Evolutionary conservation across 1,139 yeast genomes (phyloP), one percentile per base, ranked within the genome.

Genomic region (Komagataea norvegica): DNA sequence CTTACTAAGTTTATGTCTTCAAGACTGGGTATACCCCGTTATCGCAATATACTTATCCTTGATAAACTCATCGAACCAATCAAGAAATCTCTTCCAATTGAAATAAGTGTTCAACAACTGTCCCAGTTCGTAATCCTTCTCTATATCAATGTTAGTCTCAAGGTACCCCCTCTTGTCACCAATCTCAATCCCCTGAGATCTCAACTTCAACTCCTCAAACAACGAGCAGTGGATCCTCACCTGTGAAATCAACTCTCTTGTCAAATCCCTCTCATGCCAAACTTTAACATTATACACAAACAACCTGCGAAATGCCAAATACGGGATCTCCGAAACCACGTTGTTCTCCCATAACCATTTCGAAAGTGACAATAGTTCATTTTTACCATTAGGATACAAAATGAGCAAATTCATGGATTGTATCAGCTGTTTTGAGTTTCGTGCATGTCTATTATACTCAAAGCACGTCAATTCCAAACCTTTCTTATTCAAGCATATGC

Each of bases 291-390:
- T 34, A 34, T 43, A 48, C 9, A 39, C 4, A 8, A 43, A 8
- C 27, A 50, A 23, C 15, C 38, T 42, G 21, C 38, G 36, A 17
- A 50, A 46, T 1, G 48, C 47, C 11, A 38, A 36, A 29, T 40
- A 50, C 14, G 54, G 54, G 2, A 44, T 51, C 18, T 46, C 47
- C 5, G 47, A 20, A 3, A 35, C 25, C 18, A 48, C 43, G 13
- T 44, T 38, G 10, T 38, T 38, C 3, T 44, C 34, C 54, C 54
- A 47, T 19, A 50, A 19, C 54, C 54, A 50, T 27, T 33, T 37
- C n/a, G 43, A 42, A 9, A 47, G 18, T 5, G 31, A 30, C 35
- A 41, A 29, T 8, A 50, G 15, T 4, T 33, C 34, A 7, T 43
- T 40, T 8, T 37, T 38, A 2, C 42, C 40, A 16, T 39, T 34